Evolutionary conservation across 2,329 filamentous ascomycete genomes (phyloP).

Genomic region (Alternaria sp.): DNA sequence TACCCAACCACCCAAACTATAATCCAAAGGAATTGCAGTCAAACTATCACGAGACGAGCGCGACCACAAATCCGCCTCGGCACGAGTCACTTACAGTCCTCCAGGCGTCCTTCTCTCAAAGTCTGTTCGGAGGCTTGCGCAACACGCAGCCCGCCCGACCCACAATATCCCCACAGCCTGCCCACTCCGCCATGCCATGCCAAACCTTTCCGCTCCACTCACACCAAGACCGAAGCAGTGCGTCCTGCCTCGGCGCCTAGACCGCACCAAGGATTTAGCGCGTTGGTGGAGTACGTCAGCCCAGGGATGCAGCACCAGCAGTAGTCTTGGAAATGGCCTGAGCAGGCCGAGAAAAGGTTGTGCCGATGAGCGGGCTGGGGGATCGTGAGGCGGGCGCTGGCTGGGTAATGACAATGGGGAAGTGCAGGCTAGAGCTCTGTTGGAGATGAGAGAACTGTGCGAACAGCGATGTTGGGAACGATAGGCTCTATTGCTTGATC

Average conservation of each 20-base stretch:
- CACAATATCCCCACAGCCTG: background rate
- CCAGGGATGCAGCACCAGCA: constrained; percentile 16
- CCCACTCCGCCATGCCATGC: constrained; percentile 11
- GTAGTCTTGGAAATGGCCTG: constrained; percentile 14
- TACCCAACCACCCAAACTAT: background rate
- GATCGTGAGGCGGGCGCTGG: background rate
- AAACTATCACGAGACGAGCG: background rate
- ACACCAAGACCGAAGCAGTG: constrained; percentile 19
- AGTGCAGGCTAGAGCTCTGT: background rate
- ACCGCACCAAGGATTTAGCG: background rate
- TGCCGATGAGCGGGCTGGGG: background rate
- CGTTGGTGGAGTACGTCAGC: constrained; percentile 25
- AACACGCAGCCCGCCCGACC: background rate
- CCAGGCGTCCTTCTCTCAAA: background rate
- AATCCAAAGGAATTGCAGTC: too few relatives aligned
- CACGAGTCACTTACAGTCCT: background rate
- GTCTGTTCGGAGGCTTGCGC: background rate
- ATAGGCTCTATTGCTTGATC: background rate
- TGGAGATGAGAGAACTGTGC: too few relatives aligned
- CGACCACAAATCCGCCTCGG: background rate
- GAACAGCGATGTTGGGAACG: background rate
- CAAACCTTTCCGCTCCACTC: constrained; percentile 20
- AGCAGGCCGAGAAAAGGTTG: background rate
- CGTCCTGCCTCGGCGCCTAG: constrained; percentile 20
- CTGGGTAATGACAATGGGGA: too few relatives aligned